Conservation (phyloP, 352 stramenopile species). For the Peronospora farinosa region DNA sequence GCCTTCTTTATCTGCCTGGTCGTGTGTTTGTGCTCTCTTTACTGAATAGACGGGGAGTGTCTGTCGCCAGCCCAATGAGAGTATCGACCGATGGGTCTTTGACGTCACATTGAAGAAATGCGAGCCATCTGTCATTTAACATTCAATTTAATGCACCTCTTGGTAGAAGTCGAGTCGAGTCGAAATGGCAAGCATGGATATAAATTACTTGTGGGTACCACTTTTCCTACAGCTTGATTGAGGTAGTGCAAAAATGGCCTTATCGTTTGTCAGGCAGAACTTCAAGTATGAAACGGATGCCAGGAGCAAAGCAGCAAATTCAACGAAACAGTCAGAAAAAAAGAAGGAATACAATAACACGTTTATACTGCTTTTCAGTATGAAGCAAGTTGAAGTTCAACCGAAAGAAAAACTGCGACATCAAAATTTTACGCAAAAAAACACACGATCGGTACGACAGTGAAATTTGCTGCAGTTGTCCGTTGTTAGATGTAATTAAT, state of each 20-base stretch:
- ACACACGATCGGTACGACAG: not conserved
- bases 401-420: not conserved
- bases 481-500: too few relatives aligned
- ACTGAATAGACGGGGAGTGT: too few relatives aligned
- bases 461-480: not conserved
- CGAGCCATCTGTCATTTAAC: not conserved
- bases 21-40: not conserved
- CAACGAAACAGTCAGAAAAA: not conserved
- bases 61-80: not conserved
- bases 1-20: constrained; percentile 7
- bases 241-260: not conserved
- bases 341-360: too few relatives aligned
- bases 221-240: not conserved
- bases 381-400: not conserved
- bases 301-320: too few relatives aligned
- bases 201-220: not conserved
- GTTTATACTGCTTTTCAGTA: not conserved
- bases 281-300: not conserved
- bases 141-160: not conserved
- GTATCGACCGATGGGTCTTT: not conserved
- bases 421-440: not conserved
- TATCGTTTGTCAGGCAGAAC: not conserved
- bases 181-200: not conserved
- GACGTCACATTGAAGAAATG: not conserved
- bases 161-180: not conserved